Conservation (phyloP, 805 yeast species). For the Metschnikowia chrysomelidarum region DNA sequence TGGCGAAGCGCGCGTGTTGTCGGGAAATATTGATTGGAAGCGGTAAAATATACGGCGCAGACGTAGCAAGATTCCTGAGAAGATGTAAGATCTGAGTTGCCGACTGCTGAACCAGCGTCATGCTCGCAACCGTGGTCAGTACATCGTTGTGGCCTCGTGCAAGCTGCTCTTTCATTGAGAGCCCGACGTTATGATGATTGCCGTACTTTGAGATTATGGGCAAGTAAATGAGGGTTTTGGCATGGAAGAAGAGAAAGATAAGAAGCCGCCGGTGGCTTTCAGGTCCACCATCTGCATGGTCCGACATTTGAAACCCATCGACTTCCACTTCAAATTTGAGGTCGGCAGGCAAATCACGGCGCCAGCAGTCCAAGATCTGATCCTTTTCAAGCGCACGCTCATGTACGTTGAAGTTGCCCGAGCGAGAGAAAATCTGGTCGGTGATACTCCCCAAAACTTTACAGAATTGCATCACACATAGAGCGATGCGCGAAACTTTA, state of each 20-base stretch:
- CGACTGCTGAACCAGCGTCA: constrained; percentile 67
- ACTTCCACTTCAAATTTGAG: constrained; percentile 64
- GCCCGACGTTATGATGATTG: constrained; percentile 40
- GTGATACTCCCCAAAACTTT: constrained; percentile 72
- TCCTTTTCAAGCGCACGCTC: constrained; percentile 43
- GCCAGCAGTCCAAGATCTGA: constrained; percentile 75
- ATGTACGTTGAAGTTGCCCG: constrained; percentile 30
- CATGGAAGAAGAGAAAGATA: constrained; percentile 44
- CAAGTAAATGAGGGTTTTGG: constrained; percentile 40
- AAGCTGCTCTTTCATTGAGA: constrained; percentile 36
- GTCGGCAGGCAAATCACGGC: constrained; percentile 60
- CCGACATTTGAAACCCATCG: constrained; percentile 46
- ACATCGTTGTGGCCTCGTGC: constrained; percentile 36
- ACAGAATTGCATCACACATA: constrained; percentile 65
- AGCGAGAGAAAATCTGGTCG: constrained; percentile 67
- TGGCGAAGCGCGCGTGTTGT: constrained; percentile 59
- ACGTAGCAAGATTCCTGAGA: constrained; percentile 39
- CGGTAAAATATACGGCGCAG: constrained; percentile 50
- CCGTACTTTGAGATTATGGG: constrained; percentile 43
- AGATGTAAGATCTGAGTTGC: constrained; percentile 58
- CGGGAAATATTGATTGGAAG: constrained; percentile 63
- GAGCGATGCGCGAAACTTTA: constrained; percentile 61
- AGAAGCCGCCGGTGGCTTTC: constrained; percentile 48
- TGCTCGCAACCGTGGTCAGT: constrained; percentile 46
- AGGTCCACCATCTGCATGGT: constrained; percentile 20